Percentiles rank a stretch among this genome's conserved stretches.
Evolutionary conservation across 495 filamentous ascomycete genomes (phyloP).

Genomic region (Neurospora terricola): DNA sequence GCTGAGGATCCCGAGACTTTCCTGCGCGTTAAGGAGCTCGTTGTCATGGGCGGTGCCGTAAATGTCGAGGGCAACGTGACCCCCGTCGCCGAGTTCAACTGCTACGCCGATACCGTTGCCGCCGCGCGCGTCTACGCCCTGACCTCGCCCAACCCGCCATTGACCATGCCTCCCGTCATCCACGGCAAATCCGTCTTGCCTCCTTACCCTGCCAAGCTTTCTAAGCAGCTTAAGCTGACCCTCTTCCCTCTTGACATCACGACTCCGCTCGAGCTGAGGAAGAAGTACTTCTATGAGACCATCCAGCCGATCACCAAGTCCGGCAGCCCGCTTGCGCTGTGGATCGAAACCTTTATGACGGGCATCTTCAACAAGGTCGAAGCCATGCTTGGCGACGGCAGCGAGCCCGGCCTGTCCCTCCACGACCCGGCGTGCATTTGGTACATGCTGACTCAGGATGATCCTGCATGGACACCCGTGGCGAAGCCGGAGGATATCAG

Average conservation of each 20-base stretch:
- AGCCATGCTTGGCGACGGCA: conserved; percentile 44
- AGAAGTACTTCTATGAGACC: conserved; percentile 46
- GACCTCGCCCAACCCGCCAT: conserved; percentile 64
- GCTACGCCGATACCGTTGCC: conserved; percentile 70
- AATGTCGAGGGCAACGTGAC: conserved; percentile 70
- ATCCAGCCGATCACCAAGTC: conserved; percentile 37
- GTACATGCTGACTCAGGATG: conserved; percentile 59
- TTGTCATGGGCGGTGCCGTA: conserved; percentile 96
- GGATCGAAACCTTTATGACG: conserved; percentile 66
- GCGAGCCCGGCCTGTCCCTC: conserved; percentile 52
- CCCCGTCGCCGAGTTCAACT: conserved; percentile 76
- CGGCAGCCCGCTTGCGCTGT: conserved; percentile 72
- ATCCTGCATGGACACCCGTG: conserved; percentile 40
- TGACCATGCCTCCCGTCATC: conserved; percentile 54
- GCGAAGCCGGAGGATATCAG: conserved; percentile 59
- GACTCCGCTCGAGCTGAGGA: conserved; percentile 55
- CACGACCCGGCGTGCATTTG: conserved; percentile 87
- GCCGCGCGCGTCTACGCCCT: conserved; percentile 84
- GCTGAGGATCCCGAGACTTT: conserved; percentile 78
- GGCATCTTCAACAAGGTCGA: conserved; percentile 70
- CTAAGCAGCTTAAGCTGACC: conserved; percentile 57
- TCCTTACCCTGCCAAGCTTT: conserved; percentile 58
- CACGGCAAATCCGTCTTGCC: conserved; percentile 36
- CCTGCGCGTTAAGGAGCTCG: conserved; percentile 76
- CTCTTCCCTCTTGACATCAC: conserved; percentile 90